Evolutionary conservation across 257 asterid species (phyloP).

Genomic region (Solanum megistacrolobum): DNA sequence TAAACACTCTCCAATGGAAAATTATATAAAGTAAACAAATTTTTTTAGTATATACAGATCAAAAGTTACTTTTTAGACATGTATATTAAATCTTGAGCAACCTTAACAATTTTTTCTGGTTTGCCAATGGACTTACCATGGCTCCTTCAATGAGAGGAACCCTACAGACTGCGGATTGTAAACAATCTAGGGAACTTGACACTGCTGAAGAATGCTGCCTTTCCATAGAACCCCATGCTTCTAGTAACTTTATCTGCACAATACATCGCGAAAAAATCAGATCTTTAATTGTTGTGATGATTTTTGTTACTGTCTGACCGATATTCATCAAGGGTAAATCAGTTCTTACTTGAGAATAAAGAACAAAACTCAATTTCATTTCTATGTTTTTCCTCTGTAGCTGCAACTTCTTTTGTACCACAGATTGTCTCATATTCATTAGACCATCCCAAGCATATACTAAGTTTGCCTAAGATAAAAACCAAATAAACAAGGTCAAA

Average conservation of each 20-base stretch:
- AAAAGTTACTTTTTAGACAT: neutral
- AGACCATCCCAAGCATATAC: slow-evolving; percentile 27
- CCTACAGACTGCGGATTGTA: slow-evolving; percentile 49
- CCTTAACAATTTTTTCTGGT: neutral
- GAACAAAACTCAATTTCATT: slow-evolving; percentile 39
- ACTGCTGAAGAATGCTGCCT: slow-evolving; percentile 43
- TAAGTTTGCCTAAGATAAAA: slow-evolving; percentile 34
- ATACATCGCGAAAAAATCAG: neutral
- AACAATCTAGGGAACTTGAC: slow-evolving; percentile 33
- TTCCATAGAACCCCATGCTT: slow-evolving; percentile 56
- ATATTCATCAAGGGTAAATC: neutral
- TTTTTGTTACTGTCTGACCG: neutral
- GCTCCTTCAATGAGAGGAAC: slow-evolving; percentile 78
- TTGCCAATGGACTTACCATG: slow-evolving; percentile 20
- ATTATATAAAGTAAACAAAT: too few relatives aligned
- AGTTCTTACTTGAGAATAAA: slow-evolving; percentile 48
- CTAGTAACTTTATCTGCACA: slow-evolving; percentile 43
- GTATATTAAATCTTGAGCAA: too few relatives aligned
- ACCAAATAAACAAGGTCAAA: neutral
- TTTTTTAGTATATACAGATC: too few relatives aligned
- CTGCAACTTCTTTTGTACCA: slow-evolving; percentile 37
- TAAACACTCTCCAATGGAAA: neutral
- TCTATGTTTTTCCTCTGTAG: slow-evolving; percentile 52
- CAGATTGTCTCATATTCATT: slow-evolving; percentile 32
- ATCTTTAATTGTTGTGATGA: neutral